These are phyloP conservation scores for Calonectria ilicicola DNA, from an alignment of 2,329 filamentous ascomycete genomes.

Conservation along the genomic window DNA sequence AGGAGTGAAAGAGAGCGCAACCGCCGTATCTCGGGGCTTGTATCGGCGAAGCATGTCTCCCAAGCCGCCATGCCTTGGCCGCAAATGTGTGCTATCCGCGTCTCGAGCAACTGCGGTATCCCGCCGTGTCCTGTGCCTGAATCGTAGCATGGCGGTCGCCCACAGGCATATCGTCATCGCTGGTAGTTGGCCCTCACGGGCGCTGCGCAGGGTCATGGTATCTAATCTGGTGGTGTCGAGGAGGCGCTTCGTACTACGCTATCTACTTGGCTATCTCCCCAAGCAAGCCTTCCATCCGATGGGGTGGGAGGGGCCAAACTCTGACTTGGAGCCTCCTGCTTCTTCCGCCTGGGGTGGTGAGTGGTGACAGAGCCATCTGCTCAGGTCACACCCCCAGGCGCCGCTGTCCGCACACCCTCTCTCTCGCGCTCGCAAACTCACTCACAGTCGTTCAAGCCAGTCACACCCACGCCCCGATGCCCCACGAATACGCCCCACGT, in stretches of 20 bases:
- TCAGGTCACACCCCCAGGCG: constrained; percentile 29
- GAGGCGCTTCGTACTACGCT: constrained; percentile 9
- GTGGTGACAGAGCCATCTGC: constrained; percentile 22
- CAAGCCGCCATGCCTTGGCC: neutral
- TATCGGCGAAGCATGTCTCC: constrained; percentile 26
- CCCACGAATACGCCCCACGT: constrained; percentile 28
- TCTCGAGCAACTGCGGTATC: neutral
- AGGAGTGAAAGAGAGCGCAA: neutral
- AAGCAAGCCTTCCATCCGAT: constrained; percentile 26
- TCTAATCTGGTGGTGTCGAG: constrained; percentile 18
- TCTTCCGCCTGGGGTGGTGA: constrained; percentile 43
- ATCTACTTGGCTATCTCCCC: constrained; percentile 24
- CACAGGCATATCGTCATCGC: constrained; percentile 16
- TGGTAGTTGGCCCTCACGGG: neutral
- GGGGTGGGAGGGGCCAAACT: constrained; percentile 20
- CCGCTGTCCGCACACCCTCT: constrained; percentile 27
- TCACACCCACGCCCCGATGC: constrained; percentile 31
- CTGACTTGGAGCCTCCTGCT: constrained; percentile 42
- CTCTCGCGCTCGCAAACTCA: constrained; percentile 19
- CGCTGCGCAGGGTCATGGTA: constrained; percentile 12
- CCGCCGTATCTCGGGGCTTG: constrained; percentile 21
- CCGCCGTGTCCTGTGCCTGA: neutral
- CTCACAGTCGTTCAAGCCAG: constrained; percentile 16
- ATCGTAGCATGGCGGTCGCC: neutral
- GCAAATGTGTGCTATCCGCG: neutral